Evolutionary conservation across 106 monocot species (phyloP), one percentile per base, ranked within the genome.

Genomic region (Dactylorhiza incarnata): DNA sequence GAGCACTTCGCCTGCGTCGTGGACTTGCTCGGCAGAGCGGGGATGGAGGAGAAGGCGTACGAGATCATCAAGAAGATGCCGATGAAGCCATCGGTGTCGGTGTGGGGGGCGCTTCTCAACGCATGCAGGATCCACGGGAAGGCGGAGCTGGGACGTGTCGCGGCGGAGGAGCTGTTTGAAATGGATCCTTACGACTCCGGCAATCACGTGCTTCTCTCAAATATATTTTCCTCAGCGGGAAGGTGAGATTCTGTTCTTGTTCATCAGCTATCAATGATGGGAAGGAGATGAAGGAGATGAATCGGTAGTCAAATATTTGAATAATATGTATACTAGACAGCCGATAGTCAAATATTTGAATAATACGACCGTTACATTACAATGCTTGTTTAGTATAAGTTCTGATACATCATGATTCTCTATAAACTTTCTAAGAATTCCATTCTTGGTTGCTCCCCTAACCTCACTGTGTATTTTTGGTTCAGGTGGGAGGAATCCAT

Each of bases 1-100:
- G 95, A 95, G 82, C 90, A 93, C 50, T 95, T 90, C 68, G 93
- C 95, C 12, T 95, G 95, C 48, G 78, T 89, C 14, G 95, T 95
- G 19, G 95, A 93, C 79, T 74, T 93, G 82, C 85, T 95, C 53
- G 93, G 92, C 16, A 90, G 93, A 68, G 92, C 93, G 19, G 95
- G 95, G 16, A 86, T 77, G 90, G 90, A 74, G 49, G 95, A 95
- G 37, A 73, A 65, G 17, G 93, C 95, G 1, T 93, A 87, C 65
- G 87, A 90, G 72, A 48, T 95, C n/a, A 90, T 95, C 51, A 78
- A 81, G 80, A 75, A 68, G 25, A 95, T 95, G 93, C 86, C 92
- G 0, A 79, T 95, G 72, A 81, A 68, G 49, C 95, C 95, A 0
- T 87, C 88, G 29, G 73, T 90, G 45, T 88, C 93, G 0, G 90